Evolutionary conservation across 1,284 basidiomycete genomes (phyloP).

Genomic region (Ceraceosorus bombacis): DNA sequence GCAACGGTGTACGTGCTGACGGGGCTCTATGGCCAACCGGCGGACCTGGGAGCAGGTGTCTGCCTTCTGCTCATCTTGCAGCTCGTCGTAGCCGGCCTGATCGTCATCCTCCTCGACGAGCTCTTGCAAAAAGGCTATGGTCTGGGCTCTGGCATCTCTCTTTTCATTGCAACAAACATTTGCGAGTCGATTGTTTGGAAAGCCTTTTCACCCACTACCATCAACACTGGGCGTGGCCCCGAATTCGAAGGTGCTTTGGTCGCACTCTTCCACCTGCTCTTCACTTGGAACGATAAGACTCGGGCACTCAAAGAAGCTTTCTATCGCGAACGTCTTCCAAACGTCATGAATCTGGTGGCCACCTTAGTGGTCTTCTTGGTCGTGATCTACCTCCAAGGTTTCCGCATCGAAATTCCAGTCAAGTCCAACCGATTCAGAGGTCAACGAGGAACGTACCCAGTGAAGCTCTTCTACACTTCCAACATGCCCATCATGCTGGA

Average conservation of each 20-base stretch:
- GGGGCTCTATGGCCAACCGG: constrained; percentile 89
- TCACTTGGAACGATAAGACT: constrained; percentile 98
- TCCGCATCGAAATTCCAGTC: constrained; percentile 96
- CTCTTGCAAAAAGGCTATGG: constrained; percentile 98
- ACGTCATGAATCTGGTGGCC: constrained; percentile 93
- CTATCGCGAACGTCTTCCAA: constrained; percentile 92
- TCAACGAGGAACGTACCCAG: constrained; percentile 85
- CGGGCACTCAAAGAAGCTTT: constrained; percentile 95
- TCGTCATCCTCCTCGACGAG: constrained; percentile 96
- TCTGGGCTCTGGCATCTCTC: constrained; percentile 93
- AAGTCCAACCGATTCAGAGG: constrained; percentile 94
- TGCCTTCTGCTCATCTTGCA: constrained; percentile 91
- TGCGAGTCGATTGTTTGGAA: constrained; percentile 99
- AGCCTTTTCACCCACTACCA: constrained; percentile 92
- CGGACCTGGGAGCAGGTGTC: constrained; percentile 89
- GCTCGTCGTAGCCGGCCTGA: constrained; percentile 83
- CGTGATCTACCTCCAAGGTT: constrained; percentile 97
- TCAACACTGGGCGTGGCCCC: constrained; percentile 95
- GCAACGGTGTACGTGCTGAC: constrained; percentile 95
- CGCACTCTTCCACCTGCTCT: constrained; percentile 91
- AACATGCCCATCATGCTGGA: constrained; percentile 99
- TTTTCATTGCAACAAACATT: constrained; percentile 99
- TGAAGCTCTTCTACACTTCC: constrained; percentile 97
- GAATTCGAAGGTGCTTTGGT: constrained; percentile 97
- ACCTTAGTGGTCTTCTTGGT: constrained; percentile 84